These are phyloP conservation scores for Suhomyces guaymorum DNA, from an alignment of 1,139 yeast genomes.

Conservation along the genomic window DNA sequence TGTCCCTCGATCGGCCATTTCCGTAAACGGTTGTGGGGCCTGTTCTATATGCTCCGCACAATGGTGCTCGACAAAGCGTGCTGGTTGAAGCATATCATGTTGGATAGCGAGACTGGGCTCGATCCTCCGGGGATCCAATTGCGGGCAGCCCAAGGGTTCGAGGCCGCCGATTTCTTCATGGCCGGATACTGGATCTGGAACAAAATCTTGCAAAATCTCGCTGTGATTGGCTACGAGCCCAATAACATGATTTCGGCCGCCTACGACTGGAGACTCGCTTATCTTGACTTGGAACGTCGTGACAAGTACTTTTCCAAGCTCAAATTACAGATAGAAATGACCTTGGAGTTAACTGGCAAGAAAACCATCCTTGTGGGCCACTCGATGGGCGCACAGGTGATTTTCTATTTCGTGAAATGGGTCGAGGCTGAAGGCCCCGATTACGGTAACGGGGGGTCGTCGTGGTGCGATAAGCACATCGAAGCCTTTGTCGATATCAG, in stretches of 20 bases:
- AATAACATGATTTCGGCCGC: conserved; percentile 88
- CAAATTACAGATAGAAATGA: conserved; percentile 68
- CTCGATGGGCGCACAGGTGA: conserved; percentile 94
- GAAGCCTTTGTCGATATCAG: conserved; percentile 82
- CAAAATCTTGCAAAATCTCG: conserved; percentile 85
- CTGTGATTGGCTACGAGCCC: conserved; percentile 92
- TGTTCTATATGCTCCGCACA: conserved; percentile 89
- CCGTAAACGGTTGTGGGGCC: conserved; percentile 93
- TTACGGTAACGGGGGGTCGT: conserved; percentile 84
- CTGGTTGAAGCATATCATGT: conserved; percentile 88
- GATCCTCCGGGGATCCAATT: conserved; percentile 83
- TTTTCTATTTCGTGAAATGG: conserved; percentile 90
- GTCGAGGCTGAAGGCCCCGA: conserved; percentile 80
- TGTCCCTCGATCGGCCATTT: conserved; percentile 86
- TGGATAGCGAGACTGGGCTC: conserved; percentile 87
- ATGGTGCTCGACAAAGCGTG: conserved; percentile 91
- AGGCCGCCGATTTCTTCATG: conserved; percentile 93
- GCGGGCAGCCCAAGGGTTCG: conserved; percentile 95
- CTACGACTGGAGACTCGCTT: conserved; percentile 94
- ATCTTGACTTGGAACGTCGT: conserved; percentile 80
- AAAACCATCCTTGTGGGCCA: conserved; percentile 84
- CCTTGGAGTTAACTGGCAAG: conserved; percentile 52
- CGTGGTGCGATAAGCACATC: conserved; percentile 84
- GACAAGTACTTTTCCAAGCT: conserved; percentile 82
- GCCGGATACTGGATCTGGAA: conserved; percentile 99